Evolutionary conservation across 148 eudicot genomes (phyloP).

Genomic region (Camellia sinensis): DNA sequence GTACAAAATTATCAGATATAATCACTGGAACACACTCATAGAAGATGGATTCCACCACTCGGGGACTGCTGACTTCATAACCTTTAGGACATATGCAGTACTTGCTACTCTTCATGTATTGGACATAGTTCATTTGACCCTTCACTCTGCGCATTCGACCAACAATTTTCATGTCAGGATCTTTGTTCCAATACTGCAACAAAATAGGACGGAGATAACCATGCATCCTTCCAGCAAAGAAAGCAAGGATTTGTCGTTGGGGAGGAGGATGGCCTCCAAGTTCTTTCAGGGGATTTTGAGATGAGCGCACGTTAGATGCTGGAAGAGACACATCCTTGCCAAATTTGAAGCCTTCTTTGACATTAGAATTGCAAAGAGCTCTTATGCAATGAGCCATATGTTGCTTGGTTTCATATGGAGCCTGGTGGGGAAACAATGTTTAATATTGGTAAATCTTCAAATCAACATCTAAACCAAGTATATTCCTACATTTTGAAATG

Average conservation of each 20-base stretch:
- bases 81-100: constrained; percentile 50
- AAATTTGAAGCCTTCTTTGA: constrained; percentile 34
- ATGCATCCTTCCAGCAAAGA: constrained; percentile 44
- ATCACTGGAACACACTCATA: constrained; percentile 53
- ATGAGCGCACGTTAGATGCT: constrained; percentile 16
- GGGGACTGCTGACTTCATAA: constrained; percentile 48
- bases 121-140: constrained; percentile 30
- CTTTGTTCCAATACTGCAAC: constrained; percentile 38
- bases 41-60: constrained; percentile 53
- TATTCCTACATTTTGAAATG: too few relatives aligned
- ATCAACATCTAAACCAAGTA: too few relatives aligned
- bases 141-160: constrained; percentile 22
- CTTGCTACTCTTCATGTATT: constrained; percentile 54
- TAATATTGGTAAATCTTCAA: too few relatives aligned
- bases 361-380: constrained; percentile 37
- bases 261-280: constrained; percentile 29
- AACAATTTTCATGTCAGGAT: constrained; percentile 46
- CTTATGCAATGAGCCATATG: constrained; percentile 29
- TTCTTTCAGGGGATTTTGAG: constrained; percentile 18
- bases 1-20: constrained; percentile 50
- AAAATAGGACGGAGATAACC: constrained; percentile 36
- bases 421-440: constrained; percentile 10
- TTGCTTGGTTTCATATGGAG: constrained; percentile 27
- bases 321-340: constrained; percentile 45
- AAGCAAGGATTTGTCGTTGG: constrained; percentile 33